Conservation (phyloP, 2,329 filamentous ascomycete species). For the Bipolaris cookei region DNA sequence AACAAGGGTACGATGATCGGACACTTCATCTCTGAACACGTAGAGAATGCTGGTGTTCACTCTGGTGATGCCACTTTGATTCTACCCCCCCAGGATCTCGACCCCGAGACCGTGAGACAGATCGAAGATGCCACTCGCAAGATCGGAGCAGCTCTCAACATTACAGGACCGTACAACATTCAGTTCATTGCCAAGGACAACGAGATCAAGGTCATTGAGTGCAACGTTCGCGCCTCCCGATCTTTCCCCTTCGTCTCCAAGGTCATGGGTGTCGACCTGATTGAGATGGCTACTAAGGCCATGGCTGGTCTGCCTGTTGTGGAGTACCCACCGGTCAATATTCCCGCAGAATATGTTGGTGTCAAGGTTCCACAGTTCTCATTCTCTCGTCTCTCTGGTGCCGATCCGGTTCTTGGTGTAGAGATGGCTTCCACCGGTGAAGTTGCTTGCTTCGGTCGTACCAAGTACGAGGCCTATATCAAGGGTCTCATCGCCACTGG, state of each 20-base stretch:
- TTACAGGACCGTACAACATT: slow-evolving; percentile 97
- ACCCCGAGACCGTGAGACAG: slow-evolving; percentile 79
- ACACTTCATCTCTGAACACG: slow-evolving; percentile 98
- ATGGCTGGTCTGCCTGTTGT: slow-evolving; percentile 85
- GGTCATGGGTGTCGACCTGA: slow-evolving; percentile 96
- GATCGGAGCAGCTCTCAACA: slow-evolving; percentile 91
- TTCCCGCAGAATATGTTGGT: slow-evolving; percentile 84
- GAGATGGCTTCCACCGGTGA: slow-evolving; percentile 99
- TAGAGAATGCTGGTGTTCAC: slow-evolving; percentile 98
- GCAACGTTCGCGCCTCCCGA: slow-evolving; percentile 93
- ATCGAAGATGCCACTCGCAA: slow-evolving; percentile 96
- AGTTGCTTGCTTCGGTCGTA: slow-evolving; percentile 92
- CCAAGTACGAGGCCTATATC: slow-evolving; percentile 97
- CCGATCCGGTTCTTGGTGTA: slow-evolving; percentile 93
- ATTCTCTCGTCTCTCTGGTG: slow-evolving; percentile 94
- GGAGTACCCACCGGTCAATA: slow-evolving; percentile 78
- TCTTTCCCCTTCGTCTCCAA: slow-evolving; percentile 99
- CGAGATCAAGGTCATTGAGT: slow-evolving; percentile 99
- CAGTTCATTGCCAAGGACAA: slow-evolving; percentile 99
- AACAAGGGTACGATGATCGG: slow-evolving; percentile 87
- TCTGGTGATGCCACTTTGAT: slow-evolving; percentile 97
- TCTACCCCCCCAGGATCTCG: slow-evolving; percentile 90
- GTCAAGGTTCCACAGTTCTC: slow-evolving; percentile 99
- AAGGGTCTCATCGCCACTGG: slow-evolving; percentile 95
- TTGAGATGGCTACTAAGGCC: slow-evolving; percentile 98